These are phyloP conservation scores for Aspergillus sp. DNA, from an alignment of 2,329 filamentous ascomycete species.

Conservation along the genomic window DNA sequence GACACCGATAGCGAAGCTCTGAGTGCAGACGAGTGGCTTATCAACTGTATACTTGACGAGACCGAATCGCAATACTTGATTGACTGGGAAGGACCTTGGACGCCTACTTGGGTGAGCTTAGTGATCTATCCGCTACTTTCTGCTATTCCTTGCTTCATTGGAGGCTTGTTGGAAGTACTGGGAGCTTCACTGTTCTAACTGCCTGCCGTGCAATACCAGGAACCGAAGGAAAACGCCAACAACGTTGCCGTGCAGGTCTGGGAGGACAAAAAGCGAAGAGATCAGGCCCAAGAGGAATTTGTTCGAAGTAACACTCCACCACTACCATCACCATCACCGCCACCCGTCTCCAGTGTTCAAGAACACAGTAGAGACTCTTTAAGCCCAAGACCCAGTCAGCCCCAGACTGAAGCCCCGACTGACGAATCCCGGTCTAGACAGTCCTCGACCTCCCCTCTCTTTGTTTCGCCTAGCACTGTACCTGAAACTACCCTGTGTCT, in stretches of 20 bases:
- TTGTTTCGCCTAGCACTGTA: slow-evolving; percentile 15
- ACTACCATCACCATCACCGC: background rate
- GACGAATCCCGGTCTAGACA: background rate
- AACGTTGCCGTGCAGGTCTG: slow-evolving; percentile 32
- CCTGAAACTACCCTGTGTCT: background rate
- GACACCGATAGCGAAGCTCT: slow-evolving; percentile 16
- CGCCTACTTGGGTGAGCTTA: slow-evolving; percentile 41
- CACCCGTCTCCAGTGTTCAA: background rate
- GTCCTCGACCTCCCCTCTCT: slow-evolving; percentile 20
- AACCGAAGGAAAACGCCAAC: slow-evolving; percentile 39
- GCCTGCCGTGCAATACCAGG: slow-evolving; percentile 21
- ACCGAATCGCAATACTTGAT: slow-evolving; percentile 38
- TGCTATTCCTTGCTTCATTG: background rate
- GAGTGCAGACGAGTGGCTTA: slow-evolving; percentile 36
- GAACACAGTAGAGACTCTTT: slow-evolving; percentile 5
- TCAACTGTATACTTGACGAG: slow-evolving; percentile 41
- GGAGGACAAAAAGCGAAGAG: slow-evolving; percentile 28
- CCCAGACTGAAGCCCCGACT: background rate
- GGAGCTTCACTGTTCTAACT: slow-evolving; percentile 12
- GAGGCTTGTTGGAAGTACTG: too few species aligned
- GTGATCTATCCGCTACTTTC: background rate
- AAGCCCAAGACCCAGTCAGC: background rate
- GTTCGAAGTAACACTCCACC: slow-evolving; percentile 10
- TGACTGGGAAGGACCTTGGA: slow-evolving; percentile 41
- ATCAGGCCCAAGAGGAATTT: slow-evolving; percentile 6